phyloP scores from a whole-genome alignment of 192 early-diverging fungal genomes.

The Coemansia sp. region DNA sequence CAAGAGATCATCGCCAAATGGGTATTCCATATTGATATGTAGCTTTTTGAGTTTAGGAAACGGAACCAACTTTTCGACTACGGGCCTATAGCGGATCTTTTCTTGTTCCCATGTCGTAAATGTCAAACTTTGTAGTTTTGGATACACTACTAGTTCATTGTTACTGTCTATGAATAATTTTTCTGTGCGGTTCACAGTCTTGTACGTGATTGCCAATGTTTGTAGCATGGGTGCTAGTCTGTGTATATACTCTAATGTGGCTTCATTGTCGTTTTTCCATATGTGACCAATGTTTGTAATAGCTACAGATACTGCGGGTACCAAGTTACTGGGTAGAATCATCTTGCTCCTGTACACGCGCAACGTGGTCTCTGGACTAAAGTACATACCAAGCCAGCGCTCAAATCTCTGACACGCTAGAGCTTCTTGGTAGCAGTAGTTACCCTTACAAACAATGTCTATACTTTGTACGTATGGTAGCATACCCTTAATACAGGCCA shows the following conservation, averaged over 20 bases:
- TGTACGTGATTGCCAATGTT: neutral
- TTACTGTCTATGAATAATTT: neutral
- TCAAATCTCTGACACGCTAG: neutral
- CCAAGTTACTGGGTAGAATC: neutral
- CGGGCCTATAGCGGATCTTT: neutral
- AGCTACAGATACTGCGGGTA: neutral
- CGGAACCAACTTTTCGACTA: neutral
- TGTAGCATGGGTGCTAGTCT: neutral
- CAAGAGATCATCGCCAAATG: slow-evolving; percentile 12
- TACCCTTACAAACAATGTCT: neutral
- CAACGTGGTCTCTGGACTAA: slow-evolving; percentile 3
- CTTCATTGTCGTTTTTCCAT: neutral
- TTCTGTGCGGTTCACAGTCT: neutral
- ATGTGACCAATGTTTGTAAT: neutral
- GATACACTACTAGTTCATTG: neutral
- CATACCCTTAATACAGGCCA: slow-evolving; percentile 4
- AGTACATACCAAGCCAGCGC: slow-evolving; percentile 1
- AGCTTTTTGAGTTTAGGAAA: slow-evolving; percentile 5
- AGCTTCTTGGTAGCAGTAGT: slow-evolving; percentile 9
- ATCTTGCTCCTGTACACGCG: slow-evolving; percentile 1
- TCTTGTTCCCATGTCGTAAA: neutral
- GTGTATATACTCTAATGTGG: slow-evolving; percentile 5
- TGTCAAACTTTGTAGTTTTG: neutral
- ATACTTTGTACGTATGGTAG: neutral
- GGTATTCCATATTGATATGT: slow-evolving; percentile 1